Evolutionary conservation across 2,329 filamentous ascomycete genomes (phyloP).

Genomic region (Trichoderma lentiforme): DNA sequence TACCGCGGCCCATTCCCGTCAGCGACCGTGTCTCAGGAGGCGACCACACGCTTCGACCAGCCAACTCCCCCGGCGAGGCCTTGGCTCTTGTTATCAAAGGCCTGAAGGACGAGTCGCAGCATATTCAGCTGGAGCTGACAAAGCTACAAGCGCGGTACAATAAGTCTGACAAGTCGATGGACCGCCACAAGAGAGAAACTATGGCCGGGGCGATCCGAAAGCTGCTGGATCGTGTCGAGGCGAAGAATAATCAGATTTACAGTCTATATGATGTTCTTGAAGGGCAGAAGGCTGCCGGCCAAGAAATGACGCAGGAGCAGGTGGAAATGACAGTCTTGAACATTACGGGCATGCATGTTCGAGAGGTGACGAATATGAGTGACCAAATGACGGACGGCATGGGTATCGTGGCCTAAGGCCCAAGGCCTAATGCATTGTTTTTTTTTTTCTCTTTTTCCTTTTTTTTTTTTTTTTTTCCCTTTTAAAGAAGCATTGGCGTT

Average conservation of each 20-base stretch:
- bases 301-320: slow-evolving; percentile 60
- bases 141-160: slow-evolving; percentile 61
- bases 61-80: slow-evolving; percentile 67
- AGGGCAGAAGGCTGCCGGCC: slow-evolving; percentile 66
- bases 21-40: slow-evolving; percentile 54
- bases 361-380: slow-evolving; percentile 37
- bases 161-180: slow-evolving; percentile 62
- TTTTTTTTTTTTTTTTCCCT: not conserved
- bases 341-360: slow-evolving; percentile 46
- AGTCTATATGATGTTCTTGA: slow-evolving; percentile 79
- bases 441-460: not conserved
- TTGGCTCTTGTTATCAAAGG: slow-evolving; percentile 81
- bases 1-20: slow-evolving; percentile 63
- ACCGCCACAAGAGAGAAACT: slow-evolving; percentile 60
- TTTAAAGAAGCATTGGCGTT: not conserved
- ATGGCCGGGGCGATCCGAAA: slow-evolving; percentile 60
- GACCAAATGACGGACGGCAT: slow-evolving; percentile 45
- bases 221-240: slow-evolving; percentile 62
- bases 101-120: slow-evolving; percentile 73
- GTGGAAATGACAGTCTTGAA: slow-evolving; percentile 62
- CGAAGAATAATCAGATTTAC: slow-evolving; percentile 78
- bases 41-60: slow-evolving; percentile 59
- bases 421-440: slow-evolving; percentile 22
- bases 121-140: slow-evolving; percentile 69
- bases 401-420: slow-evolving; percentile 32